Conservation (phyloP, 768 basidiomycete genomes). For the Clavaria fumosa region DNA sequence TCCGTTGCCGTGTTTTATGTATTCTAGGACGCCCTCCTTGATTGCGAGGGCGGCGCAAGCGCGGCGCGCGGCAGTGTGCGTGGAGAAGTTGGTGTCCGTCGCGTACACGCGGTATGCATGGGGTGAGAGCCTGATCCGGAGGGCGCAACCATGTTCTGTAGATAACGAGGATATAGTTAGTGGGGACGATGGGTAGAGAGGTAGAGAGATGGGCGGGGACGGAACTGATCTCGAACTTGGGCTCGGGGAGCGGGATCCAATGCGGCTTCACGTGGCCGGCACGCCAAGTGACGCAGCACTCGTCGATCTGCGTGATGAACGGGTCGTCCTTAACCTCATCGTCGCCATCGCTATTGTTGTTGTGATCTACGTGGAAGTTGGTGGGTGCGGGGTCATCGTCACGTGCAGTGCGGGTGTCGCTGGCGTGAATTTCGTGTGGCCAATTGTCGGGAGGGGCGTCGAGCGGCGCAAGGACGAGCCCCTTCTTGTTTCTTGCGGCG, state of each 20-base stretch:
- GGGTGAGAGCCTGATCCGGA: conserved; percentile 37
- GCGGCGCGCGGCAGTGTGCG: conserved; percentile 28
- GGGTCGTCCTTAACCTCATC: conserved; percentile 2
- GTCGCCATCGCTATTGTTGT: not conserved
- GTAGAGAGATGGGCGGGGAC: conserved; percentile 6
- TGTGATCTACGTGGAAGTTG: too few species aligned
- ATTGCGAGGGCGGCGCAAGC: conserved; percentile 42
- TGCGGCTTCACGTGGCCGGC: conserved; percentile 32
- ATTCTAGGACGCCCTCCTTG: conserved; percentile 38
- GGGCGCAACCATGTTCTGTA: conserved; percentile 36
- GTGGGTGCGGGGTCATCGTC: too few species aligned
- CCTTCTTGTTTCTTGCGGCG: conserved; percentile 20
- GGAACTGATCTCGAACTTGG: conserved; percentile 30
- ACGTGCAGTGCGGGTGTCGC: too few species aligned
- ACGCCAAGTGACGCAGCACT: conserved; percentile 39
- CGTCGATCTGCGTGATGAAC: conserved; percentile 30
- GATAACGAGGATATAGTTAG: too few species aligned
- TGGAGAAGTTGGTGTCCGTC: conserved; percentile 28
- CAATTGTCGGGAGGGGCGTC: too few species aligned
- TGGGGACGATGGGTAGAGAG: not conserved
- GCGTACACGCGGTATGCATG: conserved; percentile 38
- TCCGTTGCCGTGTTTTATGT: conserved; percentile 40
- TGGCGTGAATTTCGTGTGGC: too few species aligned
- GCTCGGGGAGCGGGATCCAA: conserved; percentile 37
- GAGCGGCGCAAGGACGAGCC: conserved; percentile 19